A percentile compares a stretch with the other conserved stretches of the same genome.
Evolutionary conservation across 345 rosid genomes (phyloP).

Genomic region (Salix koriyanagi): DNA sequence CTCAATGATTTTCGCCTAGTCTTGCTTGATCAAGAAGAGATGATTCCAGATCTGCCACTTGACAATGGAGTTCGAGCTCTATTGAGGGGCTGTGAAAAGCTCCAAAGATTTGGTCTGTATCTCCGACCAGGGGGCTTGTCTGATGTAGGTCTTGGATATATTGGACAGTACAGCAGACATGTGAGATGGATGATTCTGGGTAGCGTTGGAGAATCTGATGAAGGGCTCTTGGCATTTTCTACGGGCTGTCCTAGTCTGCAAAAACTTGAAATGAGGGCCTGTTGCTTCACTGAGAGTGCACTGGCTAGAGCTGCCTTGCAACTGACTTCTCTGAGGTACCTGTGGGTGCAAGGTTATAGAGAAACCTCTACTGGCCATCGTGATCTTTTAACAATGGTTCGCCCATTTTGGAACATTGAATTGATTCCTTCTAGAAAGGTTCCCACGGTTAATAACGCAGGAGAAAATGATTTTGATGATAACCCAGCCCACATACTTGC

Average conservation of each 20-base stretch:
- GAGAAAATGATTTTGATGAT: slow-evolving; percentile 34
- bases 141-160: slow-evolving; percentile 70
- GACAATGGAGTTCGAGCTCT: slow-evolving; percentile 85
- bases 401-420: slow-evolving; percentile 96
- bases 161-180: slow-evolving; percentile 67
- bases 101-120: slow-evolving; percentile 75
- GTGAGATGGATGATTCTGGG: slow-evolving; percentile 96
- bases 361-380: slow-evolving; percentile 41
- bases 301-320: slow-evolving; percentile 59
- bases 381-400: slow-evolving; percentile 68
- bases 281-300: slow-evolving; percentile 78
- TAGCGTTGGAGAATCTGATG: slow-evolving; percentile 72
- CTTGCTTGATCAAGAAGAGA: slow-evolving; percentile 69
- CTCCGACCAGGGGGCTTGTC: slow-evolving; percentile 80
- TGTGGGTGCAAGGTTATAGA: slow-evolving; percentile 96
- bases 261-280: slow-evolving; percentile 91
- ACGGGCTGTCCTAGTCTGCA: slow-evolving; percentile 81
- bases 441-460: slow-evolving; percentile 16
- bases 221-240: slow-evolving; percentile 71
- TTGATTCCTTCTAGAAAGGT: slow-evolving; percentile 60
- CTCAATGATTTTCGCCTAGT: slow-evolving; percentile 83
- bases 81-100: slow-evolving; percentile 73
- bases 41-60: slow-evolving; percentile 77
- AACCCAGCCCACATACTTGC: slow-evolving; percentile 91
- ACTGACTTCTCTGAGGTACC: slow-evolving; percentile 69